Evolutionary conservation across 1,284 basidiomycete genomes (phyloP).

Genomic region (Puccinia brachypodii): DNA sequence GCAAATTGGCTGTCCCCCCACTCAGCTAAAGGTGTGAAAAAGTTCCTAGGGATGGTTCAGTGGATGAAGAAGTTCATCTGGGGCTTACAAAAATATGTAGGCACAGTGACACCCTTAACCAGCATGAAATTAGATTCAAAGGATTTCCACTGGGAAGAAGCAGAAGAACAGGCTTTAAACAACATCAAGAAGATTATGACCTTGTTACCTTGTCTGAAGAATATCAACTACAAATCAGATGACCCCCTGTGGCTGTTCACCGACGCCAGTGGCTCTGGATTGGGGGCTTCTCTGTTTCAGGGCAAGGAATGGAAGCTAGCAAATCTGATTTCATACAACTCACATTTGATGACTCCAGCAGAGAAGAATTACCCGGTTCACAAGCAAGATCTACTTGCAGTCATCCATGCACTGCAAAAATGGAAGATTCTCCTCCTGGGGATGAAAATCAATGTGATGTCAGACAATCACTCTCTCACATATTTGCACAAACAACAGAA

Average conservation of each 20-base stretch:
- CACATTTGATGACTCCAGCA: conserved; percentile 38
- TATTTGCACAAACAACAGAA: conserved; percentile 58
- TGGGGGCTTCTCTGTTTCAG: conserved; percentile 47
- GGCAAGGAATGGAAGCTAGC: conserved; percentile 26
- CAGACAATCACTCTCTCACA: conserved; percentile 60
- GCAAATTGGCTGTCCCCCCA: background rate
- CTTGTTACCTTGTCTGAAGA: conserved; percentile 56
- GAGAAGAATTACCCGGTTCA: conserved; percentile 50
- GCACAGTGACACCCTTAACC: background rate
- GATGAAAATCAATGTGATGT: conserved; percentile 58
- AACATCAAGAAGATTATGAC: conserved; percentile 57
- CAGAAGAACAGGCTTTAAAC: conserved; percentile 53
- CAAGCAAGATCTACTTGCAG: conserved; percentile 49
- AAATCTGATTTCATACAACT: conserved; percentile 48
- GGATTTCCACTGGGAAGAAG: conserved; percentile 14
- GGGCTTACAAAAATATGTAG: no score
- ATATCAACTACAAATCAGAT: conserved; percentile 54
- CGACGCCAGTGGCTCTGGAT: conserved; percentile 36
- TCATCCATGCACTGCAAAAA: conserved; percentile 50
- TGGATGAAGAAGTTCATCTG: no score
- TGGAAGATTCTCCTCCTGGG: conserved; percentile 48
- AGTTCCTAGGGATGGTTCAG: background rate
- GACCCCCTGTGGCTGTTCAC: conserved; percentile 50
- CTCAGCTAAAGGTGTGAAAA: background rate
- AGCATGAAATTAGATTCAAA: background rate